Conservation (phyloP, 108 stramenopile genomes). For the Nitzschia inconspicua region DNA sequence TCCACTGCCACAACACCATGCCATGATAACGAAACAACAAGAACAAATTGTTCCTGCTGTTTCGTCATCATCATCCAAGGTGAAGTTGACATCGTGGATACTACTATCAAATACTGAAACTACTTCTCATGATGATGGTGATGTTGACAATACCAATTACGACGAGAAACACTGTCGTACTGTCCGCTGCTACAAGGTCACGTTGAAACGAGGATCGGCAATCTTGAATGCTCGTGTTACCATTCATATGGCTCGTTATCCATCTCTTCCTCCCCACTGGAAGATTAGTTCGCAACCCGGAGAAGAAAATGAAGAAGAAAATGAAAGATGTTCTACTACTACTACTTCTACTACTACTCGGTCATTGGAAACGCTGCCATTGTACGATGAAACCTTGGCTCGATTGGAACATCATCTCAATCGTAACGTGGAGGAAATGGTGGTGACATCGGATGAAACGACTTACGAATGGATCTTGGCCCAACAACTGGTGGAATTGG, state of each 20-base stretch:
- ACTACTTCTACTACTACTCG: not conserved
- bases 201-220: slow-evolving; percentile 35
- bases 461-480: slow-evolving; percentile 74
- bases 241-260: slow-evolving; percentile 50
- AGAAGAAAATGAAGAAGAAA: slow-evolving; percentile 28
- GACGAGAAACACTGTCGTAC: not conserved
- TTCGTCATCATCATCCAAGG: no score
- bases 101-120: no score
- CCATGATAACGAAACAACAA: slow-evolving; percentile 9
- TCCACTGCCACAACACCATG: slow-evolving; percentile 12
- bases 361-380: slow-evolving; percentile 13
- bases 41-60: slow-evolving; percentile 30
- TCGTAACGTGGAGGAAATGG: slow-evolving; percentile 42
- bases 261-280: slow-evolving; percentile 54
- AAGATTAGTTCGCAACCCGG: slow-evolving; percentile 35
- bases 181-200: slow-evolving; percentile 30
- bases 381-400: slow-evolving; percentile 44
- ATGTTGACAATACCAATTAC: no score
- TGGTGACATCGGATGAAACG: slow-evolving; percentile 38
- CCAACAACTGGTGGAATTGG: slow-evolving; percentile 47
- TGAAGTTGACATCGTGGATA: no score
- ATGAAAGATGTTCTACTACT: not conserved
- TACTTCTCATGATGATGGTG: no score
- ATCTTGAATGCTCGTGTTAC: slow-evolving; percentile 42
- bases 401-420: slow-evolving; percentile 53